Evolutionary conservation across 495 filamentous ascomycete species (phyloP).

Genomic region (Polyplosphaeria fusca): DNA sequence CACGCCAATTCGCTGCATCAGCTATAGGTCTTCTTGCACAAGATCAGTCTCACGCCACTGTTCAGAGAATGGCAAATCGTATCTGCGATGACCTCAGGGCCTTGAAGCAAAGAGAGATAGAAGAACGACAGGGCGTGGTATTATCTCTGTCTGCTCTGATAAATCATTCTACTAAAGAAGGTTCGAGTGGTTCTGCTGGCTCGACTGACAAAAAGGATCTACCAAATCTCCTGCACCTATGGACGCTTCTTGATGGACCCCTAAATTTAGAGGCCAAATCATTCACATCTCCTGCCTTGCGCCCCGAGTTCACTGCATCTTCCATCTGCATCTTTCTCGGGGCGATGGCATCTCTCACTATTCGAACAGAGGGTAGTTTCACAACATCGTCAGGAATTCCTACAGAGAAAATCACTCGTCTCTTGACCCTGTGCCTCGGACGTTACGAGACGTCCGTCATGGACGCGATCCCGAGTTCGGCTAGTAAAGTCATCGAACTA

Average conservation of each 20-base stretch:
- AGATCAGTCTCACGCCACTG: neutral
- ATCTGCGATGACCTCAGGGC: constrained; percentile 19
- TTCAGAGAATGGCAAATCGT: constrained; percentile 23
- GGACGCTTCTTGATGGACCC: constrained; percentile 16
- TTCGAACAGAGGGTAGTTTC: neutral
- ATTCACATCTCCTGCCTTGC: constrained; percentile 29
- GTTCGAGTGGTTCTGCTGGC: neutral
- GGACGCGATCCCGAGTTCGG: constrained; percentile 23
- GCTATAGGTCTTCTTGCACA: constrained; percentile 63
- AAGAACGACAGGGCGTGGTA: constrained; percentile 39
- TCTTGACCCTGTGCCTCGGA: constrained; percentile 29
- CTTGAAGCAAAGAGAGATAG: constrained; percentile 30
- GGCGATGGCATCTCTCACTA: constrained; percentile 10
- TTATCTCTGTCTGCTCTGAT: constrained; percentile 32
- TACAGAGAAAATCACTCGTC: constrained; percentile 12
- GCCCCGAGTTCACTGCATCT: constrained; percentile 33
- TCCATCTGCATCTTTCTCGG: constrained; percentile 29
- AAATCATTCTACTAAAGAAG: constrained; percentile 1
- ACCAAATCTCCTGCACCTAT: constrained; percentile 20
- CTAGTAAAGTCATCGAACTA: constrained; percentile 8
- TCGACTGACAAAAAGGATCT: neutral
- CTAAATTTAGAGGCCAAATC: constrained; percentile 31
- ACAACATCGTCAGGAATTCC: neutral
- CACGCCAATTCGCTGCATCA: constrained; percentile 66
- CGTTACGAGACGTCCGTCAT: constrained; percentile 31